phyloP scores from a whole-genome alignment of 148 eudicot species.

The Polygonum aviculare region DNA sequence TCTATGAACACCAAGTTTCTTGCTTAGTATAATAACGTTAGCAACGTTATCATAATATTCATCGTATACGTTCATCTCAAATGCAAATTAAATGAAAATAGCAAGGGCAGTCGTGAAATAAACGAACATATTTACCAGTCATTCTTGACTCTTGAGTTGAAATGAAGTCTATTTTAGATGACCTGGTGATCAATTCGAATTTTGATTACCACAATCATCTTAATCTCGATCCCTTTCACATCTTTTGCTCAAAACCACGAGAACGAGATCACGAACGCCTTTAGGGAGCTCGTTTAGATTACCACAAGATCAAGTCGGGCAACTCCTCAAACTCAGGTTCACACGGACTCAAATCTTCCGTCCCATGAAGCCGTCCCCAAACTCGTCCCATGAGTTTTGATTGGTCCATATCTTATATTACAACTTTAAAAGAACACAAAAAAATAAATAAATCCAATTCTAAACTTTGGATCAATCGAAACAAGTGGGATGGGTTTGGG shows the following conservation, averaged over 20 bases:
- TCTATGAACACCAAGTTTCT: background rate
- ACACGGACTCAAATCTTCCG: background rate
- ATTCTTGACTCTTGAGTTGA: background rate
- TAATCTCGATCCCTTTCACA: conserved; percentile 3
- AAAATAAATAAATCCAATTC: no score
- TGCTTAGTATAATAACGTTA: background rate
- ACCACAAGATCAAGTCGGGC: conserved; percentile 34
- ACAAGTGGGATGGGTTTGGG: no score
- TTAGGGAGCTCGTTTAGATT: conserved; percentile 21
- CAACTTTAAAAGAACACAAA: no score
- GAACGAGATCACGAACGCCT: background rate
- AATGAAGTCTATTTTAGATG: background rate
- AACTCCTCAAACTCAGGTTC: conserved; percentile 27
- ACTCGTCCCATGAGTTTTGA: no score
- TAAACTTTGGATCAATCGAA: no score
- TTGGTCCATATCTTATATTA: no score
- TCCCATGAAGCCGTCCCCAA: no score
- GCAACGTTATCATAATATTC: background rate
- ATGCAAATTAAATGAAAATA: background rate
- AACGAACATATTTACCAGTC: background rate
- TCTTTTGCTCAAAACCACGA: conserved; percentile 11
- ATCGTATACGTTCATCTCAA: background rate
- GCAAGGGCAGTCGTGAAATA: background rate
- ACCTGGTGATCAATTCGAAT: background rate
- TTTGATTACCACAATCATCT: conserved; percentile 6